Evolutionary conservation across 2,329 filamentous ascomycete genomes (phyloP).

Genomic region (Alternaria burnsii): DNA sequence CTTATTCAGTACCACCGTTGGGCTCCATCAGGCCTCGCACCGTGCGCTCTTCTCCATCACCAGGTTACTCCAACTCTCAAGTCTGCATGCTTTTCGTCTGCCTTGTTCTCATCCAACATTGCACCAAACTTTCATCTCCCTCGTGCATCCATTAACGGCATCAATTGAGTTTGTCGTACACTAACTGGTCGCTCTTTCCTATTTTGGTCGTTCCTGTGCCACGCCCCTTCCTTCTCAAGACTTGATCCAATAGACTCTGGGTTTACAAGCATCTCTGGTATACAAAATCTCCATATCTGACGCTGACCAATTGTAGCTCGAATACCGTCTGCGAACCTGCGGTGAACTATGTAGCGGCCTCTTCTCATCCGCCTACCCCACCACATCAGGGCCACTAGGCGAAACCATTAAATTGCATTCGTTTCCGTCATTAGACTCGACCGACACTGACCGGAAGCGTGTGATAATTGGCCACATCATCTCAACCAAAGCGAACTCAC

Average conservation of each 20-base stretch:
- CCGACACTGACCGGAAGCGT: constrained; percentile 64
- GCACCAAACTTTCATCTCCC: background rate
- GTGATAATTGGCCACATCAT: constrained; percentile 81
- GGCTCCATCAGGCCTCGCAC: constrained; percentile 23
- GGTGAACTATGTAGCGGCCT: constrained; percentile 81
- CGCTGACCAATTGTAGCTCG: constrained; percentile 63
- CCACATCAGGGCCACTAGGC: constrained; percentile 53
- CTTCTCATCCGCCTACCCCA: constrained; percentile 74
- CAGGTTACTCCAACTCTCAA: constrained; percentile 14
- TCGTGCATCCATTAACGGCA: background rate
- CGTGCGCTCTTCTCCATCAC: constrained; percentile 23
- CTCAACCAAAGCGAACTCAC: constrained; percentile 72
- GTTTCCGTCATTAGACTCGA: constrained; percentile 67
- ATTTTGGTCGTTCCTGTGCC: constrained; percentile 10
- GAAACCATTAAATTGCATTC: constrained; percentile 63
- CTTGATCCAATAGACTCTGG: background rate
- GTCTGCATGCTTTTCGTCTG: background rate
- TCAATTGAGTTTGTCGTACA: background rate
- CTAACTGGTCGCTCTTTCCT: constrained; percentile 1
- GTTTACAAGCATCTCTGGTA: background rate
- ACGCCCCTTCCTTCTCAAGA: constrained; percentile 4
- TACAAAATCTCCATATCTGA: background rate
- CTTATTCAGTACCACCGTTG: constrained; percentile 20
- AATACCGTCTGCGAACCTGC: constrained; percentile 77
- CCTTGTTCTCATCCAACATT: background rate